phyloP scores from a whole-genome alignment of 768 basidiomycete species.

The Amanita subjunquillea region DNA sequence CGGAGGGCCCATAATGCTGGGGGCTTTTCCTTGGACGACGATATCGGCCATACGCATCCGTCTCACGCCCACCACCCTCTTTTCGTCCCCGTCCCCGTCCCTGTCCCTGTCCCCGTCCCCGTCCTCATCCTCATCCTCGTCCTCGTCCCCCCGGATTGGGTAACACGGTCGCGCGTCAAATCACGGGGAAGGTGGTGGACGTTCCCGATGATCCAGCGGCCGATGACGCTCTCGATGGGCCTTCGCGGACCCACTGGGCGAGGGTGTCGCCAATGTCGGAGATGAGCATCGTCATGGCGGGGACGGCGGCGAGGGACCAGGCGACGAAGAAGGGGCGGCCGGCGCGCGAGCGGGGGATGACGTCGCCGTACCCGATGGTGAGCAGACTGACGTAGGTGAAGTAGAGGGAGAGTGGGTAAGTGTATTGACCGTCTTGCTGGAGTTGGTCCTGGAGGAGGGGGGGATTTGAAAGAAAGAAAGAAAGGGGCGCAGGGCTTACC shows the following conservation, averaged over 20 bases:
- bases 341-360: constrained; percentile 22
- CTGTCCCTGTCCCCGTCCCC: not conserved
- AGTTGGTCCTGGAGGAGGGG: constrained; percentile 2
- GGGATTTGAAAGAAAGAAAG: too few species aligned
- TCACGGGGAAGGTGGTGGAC: constrained; percentile 16
- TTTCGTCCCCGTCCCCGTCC: too few species aligned
- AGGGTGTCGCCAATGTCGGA: constrained; percentile 41
- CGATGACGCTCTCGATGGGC: constrained; percentile 16
- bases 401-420: constrained; percentile 27
- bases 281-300: constrained; percentile 31
- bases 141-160: constrained; percentile 8
- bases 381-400: constrained; percentile 28
- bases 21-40: too few species aligned
- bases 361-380: constrained; percentile 34
- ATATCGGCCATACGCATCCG: too few species aligned
- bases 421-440: constrained; percentile 19
- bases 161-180: not conserved
- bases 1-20: too few species aligned
- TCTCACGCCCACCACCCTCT: not conserved
- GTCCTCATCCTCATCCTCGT: not conserved
- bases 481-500: constrained; percentile 8
- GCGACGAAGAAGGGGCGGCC: constrained; percentile 32
- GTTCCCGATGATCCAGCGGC: not conserved
- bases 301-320: constrained; percentile 30
- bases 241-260: constrained; percentile 23